Evolutionary conservation across 2,329 filamentous ascomycete species (phyloP), one percentile per base, ranked within the genome.

Genomic region (Arthrobotrys entomopaga): DNA sequence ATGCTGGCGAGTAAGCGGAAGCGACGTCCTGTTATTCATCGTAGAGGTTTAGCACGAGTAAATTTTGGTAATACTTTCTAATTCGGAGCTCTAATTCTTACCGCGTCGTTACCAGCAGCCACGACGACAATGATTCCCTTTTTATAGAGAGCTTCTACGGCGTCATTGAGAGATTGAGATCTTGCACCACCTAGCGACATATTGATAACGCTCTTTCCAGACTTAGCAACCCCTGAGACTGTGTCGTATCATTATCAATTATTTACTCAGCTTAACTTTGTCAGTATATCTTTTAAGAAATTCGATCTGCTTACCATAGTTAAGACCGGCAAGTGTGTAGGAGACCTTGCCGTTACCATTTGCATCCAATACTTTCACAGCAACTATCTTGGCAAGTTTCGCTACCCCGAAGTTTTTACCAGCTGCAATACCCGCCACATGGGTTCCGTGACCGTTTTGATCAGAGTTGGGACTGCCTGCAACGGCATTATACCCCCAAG

Each of bases 391-490:
- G 65, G 84, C 84, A 63, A 84, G 84, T 82, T 88, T 88, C 77
- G 87, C 86, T 3, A 89, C 87, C 76, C 88, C 88, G 70, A 86
- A 89, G 1, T 85, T 88, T 61, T 81, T 82, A 38, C 87, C 86
- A 20, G 83, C 88, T 49, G 89, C 86, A 15, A 87, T 90, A 22
- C 87, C 88, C 8, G 87, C 84, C 24, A 88, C 87, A 81, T 90
- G 88, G 65, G 84, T 87, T 46, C 88, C 88, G 80, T 90, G 88
- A 11, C 88, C 88, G 78, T 88, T 87, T 76, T 85, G 83, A 67
- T 83, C 82, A 20, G 79, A 80, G 65, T 81, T 79, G 11, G 66
- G 58, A 13, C 76, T 78, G 8, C 76, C 77, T 20, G 76, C 58
- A 49, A 81, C 73, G 38, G 77, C 80, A 76, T 82, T 82, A 3